A percentile compares a stretch with the other conserved stretches of the same genome.
Conservation (phyloP, 495 filamentous ascomycete genomes). For the Chaetomium tenue region DNA sequence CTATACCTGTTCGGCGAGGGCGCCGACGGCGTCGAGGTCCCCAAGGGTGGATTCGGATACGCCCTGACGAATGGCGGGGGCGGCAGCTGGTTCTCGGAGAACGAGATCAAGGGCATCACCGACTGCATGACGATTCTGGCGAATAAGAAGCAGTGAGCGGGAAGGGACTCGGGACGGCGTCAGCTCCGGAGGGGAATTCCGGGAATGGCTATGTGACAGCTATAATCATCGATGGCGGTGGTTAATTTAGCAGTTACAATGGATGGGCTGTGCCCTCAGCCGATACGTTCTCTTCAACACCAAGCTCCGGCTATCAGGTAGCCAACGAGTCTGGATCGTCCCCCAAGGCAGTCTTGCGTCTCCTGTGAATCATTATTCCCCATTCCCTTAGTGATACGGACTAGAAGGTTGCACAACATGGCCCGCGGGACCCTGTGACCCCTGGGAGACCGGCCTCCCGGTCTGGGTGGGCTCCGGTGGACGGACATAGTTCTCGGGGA, state of each 20-base stretch:
- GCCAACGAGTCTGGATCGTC: no score
- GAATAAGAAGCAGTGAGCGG: background rate
- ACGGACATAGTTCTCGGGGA: constrained; percentile 43
- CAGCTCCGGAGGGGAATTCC: no score
- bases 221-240: no score
- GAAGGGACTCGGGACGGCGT: no score
- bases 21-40: constrained; percentile 23
- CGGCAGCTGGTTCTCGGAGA: constrained; percentile 31
- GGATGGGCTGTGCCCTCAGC: no score
- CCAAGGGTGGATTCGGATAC: constrained; percentile 33
- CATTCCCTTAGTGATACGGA: background rate
- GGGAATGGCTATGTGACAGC: no score
- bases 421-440: background rate
- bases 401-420: constrained; percentile 3
- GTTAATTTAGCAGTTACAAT: no score
- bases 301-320: no score
- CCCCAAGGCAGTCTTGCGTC: no score
- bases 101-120: constrained; percentile 44
- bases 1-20: constrained; percentile 40
- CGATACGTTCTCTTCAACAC: no score
- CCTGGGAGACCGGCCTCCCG: background rate
- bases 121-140: constrained; percentile 28
- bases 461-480: background rate
- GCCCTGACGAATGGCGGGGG: constrained; percentile 33
- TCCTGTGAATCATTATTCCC: no score